phyloP scores from a whole-genome alignment of 495 filamentous ascomycete species.

The Penicillium simplicissimum region DNA sequence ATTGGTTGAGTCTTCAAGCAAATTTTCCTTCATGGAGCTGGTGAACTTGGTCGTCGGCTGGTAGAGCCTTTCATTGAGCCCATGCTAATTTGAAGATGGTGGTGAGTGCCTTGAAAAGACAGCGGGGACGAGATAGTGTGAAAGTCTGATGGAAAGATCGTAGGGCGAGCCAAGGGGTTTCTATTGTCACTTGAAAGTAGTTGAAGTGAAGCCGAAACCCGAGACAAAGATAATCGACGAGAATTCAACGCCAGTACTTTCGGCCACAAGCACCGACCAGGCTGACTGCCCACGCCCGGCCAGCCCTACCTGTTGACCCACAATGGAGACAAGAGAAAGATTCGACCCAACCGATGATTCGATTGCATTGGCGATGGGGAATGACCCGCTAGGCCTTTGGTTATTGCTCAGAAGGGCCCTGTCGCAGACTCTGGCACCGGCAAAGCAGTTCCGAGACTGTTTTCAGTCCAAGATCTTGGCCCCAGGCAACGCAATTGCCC shows the following conservation, averaged over 20 bases:
- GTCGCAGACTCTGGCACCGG: background rate
- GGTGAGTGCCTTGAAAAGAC: background rate
- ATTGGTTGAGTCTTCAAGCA: background rate
- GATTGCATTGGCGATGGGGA: background rate
- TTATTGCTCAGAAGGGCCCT: background rate
- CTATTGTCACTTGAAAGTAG: too few relatives aligned
- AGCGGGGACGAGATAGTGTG: background rate
- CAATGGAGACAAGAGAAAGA: background rate
- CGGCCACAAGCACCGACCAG: background rate
- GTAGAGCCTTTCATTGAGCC: constrained; percentile 6
- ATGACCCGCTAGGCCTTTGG: background rate
- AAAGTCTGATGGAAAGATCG: background rate
- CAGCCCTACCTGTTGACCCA: constrained; percentile 22
- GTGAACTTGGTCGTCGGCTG: background rate
- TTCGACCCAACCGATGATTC: background rate
- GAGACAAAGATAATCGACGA: background rate
- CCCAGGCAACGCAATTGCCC: constrained; percentile 4
- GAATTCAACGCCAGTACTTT: background rate
- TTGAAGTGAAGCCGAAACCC: background rate
- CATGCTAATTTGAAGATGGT: background rate
- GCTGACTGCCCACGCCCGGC: background rate
- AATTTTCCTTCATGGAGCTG: background rate
- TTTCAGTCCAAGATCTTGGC: background rate
- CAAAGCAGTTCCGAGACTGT: constrained; percentile 2
- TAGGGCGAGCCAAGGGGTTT: background rate